Base-by-base conservation (phyloP, 169 alveolate genomes). In the Plasmodium coatneyi region DNA sequence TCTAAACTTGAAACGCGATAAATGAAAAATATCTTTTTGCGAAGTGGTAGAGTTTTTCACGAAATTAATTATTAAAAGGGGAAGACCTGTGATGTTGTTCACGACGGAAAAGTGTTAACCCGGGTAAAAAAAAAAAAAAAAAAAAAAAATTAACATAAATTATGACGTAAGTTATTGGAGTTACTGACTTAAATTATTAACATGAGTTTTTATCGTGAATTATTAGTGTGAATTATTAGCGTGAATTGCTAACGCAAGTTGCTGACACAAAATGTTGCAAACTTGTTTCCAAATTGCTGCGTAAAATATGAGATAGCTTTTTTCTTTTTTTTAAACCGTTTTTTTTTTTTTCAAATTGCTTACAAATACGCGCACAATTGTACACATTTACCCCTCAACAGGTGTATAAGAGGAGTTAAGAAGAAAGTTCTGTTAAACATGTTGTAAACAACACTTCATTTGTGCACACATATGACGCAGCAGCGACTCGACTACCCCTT, bases 391-490 rank as follows among this genome's bases (percentile, higher is more conserved):
- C 60, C 41, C 66, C 71, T 54, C 41, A 82, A 81, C 34, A 81
- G 71, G 32, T 19, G 49, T 25, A 54, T 70, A 70, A 83, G 49
- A 70, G 56, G 80, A 54, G 25, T 30, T 28, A 82, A 41, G 25
- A 52, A 22, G 71, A 16, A 66, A 83, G 43, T 32, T 54, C 49
- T 83, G 16, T 70, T 49, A 39, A 84, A 72, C 52, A 74, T 66
- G 54, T 43, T 84, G 83, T 74, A 74, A 84, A 54, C n/a, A 84
- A 84, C 93, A 36, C 71, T 84, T 74, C 66, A 66, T 74, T 49
- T 76, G 66, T 36, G 93, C 84, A 84, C 93, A 72, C 84, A 84
- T 84, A 7, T 74, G 49, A 78, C 52, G 6, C 84, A 84, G 28
- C 93, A 74, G 79, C 93, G 71, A 46, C 19, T 80, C 60, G 56